Percentiles rank a stretch among this genome's conserved stretches.
Evolutionary conservation across 257 asterid genomes (phyloP).

Genomic region (Ophiorrhiza pumila): DNA sequence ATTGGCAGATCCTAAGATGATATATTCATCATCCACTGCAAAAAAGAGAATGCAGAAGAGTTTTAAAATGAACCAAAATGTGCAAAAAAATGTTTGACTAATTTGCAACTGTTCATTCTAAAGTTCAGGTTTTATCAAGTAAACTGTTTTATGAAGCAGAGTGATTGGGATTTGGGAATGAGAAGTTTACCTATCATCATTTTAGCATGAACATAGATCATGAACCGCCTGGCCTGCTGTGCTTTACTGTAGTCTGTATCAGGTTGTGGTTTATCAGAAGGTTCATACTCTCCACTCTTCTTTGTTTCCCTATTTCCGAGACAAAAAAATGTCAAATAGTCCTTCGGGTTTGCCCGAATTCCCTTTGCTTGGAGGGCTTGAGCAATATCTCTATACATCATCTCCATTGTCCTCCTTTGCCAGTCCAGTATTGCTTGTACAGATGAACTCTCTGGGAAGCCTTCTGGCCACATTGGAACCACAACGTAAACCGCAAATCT

Average conservation of each 20-base stretch:
- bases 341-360: slow-evolving; percentile 55
- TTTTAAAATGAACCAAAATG: not conserved
- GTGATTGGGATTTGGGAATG: not conserved
- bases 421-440: slow-evolving; percentile 68
- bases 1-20: slow-evolving; percentile 69
- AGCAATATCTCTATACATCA: slow-evolving; percentile 62
- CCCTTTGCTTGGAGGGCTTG: slow-evolving; percentile 52
- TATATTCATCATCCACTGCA: slow-evolving; percentile 79
- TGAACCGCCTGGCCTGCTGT: slow-evolving; percentile 57
- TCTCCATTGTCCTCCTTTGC: slow-evolving; percentile 69
- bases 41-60: not conserved
- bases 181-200: slow-evolving; percentile 62
- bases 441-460: slow-evolving; percentile 44
- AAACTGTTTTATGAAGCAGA: not conserved
- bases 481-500: slow-evolving; percentile 54
- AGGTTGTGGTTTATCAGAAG: slow-evolving; percentile 44
- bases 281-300: slow-evolving; percentile 50
- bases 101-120: not conserved
- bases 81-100: not conserved
- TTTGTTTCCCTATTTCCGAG: slow-evolving; percentile 66
- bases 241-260: slow-evolving; percentile 51
- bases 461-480: slow-evolving; percentile 88
- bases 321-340: slow-evolving; percentile 66
- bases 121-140: not conserved
- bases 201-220: slow-evolving; percentile 77